A percentile compares a stretch with the other conserved stretches of the same genome.
These are phyloP conservation scores for Dissoconium aciculare DNA, from an alignment of 2,329 filamentous ascomycete genomes.

Conservation along the genomic window DNA sequence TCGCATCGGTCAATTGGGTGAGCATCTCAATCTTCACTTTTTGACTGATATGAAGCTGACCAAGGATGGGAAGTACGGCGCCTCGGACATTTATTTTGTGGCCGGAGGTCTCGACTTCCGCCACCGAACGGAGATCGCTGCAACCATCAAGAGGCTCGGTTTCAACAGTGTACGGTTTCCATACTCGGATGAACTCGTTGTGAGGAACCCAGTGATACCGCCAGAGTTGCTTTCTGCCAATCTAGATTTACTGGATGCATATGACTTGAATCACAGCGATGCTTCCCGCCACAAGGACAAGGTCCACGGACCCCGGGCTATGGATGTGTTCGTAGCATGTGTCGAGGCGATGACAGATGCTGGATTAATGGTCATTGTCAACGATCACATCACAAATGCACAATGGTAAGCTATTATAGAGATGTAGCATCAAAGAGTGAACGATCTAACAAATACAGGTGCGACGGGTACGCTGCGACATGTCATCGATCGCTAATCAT, in stretches of 20 bases:
- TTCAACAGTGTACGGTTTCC: conserved; percentile 58
- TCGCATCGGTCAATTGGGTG: conserved; percentile 55
- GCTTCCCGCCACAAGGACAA: conserved; percentile 4
- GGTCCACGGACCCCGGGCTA: conserved; percentile 33
- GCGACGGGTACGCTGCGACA: too few relatives aligned
- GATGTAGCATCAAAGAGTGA: too few relatives aligned
- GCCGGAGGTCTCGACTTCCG: conserved; percentile 48
- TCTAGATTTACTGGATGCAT: conserved; percentile 36
- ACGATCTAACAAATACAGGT: too few relatives aligned
- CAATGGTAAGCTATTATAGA: conserved; percentile 50
- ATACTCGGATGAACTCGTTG: conserved; percentile 54
- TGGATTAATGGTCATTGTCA: conserved; percentile 50
- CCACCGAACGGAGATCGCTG: conserved; percentile 46
- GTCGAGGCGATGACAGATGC: conserved; percentile 44
- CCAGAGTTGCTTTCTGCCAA: conserved; percentile 42
- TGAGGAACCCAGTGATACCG: conserved; percentile 41
- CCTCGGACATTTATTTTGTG: conserved; percentile 51
- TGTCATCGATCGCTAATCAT: too few relatives aligned
- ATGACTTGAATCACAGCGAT: conserved; percentile 7
- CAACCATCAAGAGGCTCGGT: conserved; percentile 44
- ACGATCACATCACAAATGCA: conserved; percentile 56
- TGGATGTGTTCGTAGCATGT: conserved; percentile 48
- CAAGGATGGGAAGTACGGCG: too few relatives aligned
- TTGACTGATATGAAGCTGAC: too few relatives aligned
- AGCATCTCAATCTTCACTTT: too few relatives aligned